Conservation (phyloP, 345 rosid species). For the Eucalyptus shirleyi region DNA sequence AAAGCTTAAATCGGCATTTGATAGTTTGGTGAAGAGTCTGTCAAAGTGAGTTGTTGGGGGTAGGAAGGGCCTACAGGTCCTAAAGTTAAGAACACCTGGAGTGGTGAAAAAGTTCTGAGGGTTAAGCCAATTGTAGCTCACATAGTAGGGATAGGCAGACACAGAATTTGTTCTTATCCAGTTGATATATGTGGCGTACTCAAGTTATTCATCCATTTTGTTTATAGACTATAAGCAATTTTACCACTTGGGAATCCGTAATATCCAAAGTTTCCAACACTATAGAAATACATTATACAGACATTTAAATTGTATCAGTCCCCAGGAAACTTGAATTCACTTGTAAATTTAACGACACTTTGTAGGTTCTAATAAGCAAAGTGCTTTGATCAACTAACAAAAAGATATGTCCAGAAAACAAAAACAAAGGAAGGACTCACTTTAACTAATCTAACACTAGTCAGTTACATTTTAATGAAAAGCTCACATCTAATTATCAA, state of each 20-base stretch:
- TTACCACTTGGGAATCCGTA: no score
- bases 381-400: neutral
- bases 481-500: neutral
- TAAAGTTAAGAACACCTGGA: conserved; percentile 31
- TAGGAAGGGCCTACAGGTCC: conserved; percentile 90
- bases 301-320: no score
- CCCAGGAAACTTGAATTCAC: no score
- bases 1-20: conserved; percentile 35
- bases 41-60: conserved; percentile 50
- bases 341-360: no score
- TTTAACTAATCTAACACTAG: neutral
- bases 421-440: neutral
- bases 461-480: neutral
- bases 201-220: no score
- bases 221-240: no score
- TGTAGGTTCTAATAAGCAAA: neutral
- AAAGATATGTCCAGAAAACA: neutral
- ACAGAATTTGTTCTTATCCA: no score
- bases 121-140: neutral
- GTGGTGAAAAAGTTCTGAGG: conserved; percentile 40
- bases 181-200: no score
- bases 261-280: no score
- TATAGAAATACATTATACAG: no score
- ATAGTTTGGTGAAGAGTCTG: conserved; percentile 21
- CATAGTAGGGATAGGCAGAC: neutral